Conservation (phyloP, 2,329 filamentous ascomycete genomes). For the Arthrobotrys musiformis region DNA sequence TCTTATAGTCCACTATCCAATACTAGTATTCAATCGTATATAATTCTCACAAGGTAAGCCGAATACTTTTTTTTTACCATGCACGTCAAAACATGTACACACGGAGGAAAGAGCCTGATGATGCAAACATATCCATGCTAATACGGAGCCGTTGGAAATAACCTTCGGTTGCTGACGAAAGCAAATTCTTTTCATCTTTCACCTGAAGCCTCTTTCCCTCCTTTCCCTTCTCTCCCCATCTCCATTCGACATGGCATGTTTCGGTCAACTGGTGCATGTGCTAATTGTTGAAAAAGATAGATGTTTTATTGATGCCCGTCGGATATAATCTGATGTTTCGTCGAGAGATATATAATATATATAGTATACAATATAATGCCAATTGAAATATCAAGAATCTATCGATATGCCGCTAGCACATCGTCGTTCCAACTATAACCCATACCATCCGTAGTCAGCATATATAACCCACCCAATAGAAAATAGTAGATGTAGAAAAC, state of each 20-base stretch:
- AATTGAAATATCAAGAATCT: neutral
- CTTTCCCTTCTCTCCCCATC: neutral
- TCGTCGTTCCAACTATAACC: constrained; percentile 47
- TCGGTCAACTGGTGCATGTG: neutral
- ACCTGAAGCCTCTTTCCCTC: constrained; percentile 43
- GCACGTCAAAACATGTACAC: neutral
- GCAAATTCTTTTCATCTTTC: constrained; percentile 56
- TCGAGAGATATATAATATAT: constrained; percentile 5
- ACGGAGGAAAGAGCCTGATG: constrained; percentile 32
- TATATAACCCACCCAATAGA: neutral
- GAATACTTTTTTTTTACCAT: neutral
- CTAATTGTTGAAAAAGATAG: constrained; percentile 1
- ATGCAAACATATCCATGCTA: constrained; percentile 55
- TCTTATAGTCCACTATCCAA: too few species aligned
- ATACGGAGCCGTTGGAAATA: constrained; percentile 47
- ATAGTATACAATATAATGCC: neutral
- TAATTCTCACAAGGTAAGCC: neutral
- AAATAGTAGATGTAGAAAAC: neutral
- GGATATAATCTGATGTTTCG: neutral
- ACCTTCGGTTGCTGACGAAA: constrained; percentile 51
- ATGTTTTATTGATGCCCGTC: neutral
- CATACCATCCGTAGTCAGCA: neutral
- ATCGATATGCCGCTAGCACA: constrained; percentile 30
- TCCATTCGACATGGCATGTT: neutral
- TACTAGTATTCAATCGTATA: too few species aligned